Percentiles rank a stretch among this genome's conserved stretches.
Evolutionary conservation across 2,329 filamentous ascomycete genomes (phyloP).

Genomic region (Penicillium psychrosexuale): DNA sequence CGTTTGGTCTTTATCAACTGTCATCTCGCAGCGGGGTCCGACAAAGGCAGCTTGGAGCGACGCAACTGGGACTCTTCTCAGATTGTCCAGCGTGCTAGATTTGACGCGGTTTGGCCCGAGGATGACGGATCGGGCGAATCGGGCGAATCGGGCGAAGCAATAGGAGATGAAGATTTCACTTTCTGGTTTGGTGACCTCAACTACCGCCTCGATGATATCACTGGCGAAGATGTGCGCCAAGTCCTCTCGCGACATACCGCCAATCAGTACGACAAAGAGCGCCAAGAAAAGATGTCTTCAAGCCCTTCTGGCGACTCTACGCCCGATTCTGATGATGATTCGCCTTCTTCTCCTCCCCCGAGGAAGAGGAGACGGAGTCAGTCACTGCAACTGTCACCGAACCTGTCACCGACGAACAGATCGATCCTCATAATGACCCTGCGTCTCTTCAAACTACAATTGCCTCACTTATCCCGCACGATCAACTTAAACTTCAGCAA

Average conservation of each 20-base stretch:
- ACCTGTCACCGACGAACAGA: constrained; percentile 56
- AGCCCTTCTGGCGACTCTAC: constrained; percentile 1
- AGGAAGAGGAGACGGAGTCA: constrained; percentile 9
- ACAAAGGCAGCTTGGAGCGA: constrained; percentile 72
- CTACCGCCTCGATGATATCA: constrained; percentile 82
- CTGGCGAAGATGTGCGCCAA: constrained; percentile 83
- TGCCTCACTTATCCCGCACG: constrained; percentile 80
- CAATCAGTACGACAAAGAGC: constrained; percentile 67
- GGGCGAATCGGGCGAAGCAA: constrained; percentile 54
- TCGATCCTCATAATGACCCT: constrained; percentile 72
- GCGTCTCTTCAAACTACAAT: constrained; percentile 85
- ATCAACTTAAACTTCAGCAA: constrained; percentile 76
- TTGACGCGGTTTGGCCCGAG: constrained; percentile 69
- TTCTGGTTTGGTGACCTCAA: constrained; percentile 98
- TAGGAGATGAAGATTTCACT: constrained; percentile 87
- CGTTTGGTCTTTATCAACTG: constrained; percentile 86
- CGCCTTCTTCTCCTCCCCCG: background rate
- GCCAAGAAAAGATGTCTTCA: constrained; percentile 30
- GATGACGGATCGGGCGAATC: constrained; percentile 59
- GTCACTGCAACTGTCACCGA: constrained; percentile 39
- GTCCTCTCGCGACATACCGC: constrained; percentile 77
- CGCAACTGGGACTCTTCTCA: constrained; percentile 87
- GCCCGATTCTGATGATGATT: background rate
- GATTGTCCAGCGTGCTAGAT: constrained; percentile 71
- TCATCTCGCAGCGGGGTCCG: constrained; percentile 83